Evolutionary conservation across 495 filamentous ascomycete genomes (phyloP), one percentile per base, ranked within the genome.

Genomic region (Cairneyella variabilis): DNA sequence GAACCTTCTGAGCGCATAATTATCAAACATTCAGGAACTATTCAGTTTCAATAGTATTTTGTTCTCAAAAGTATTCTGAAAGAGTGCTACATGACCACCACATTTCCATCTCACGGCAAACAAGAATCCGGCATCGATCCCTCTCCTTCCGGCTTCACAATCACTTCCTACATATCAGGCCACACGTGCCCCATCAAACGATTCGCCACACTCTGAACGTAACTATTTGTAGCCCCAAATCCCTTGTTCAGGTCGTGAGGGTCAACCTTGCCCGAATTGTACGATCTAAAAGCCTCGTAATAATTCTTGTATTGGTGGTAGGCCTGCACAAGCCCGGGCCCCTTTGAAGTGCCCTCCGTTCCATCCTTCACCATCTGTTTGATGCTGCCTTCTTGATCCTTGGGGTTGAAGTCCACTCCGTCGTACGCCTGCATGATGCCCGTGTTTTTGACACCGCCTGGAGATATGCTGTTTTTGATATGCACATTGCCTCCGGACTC

Each of bases 121-220:
- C n/a, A n/a, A n/a, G n/a, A n/a, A n/a, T n/a, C n/a, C n/a, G n/a
- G n/a, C n/a, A n/a, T n/a, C n/a, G n/a, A n/a, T n/a, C n/a, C n/a
- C n/a, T n/a, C n/a, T n/a, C n/a, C n/a, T n/a, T n/a, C n/a, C n/a
- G n/a, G n/a, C n/a, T n/a, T n/a, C n/a, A n/a, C n/a, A n/a, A n/a
- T n/a, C n/a, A n/a, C n/a, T n/a, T n/a, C n/a, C n/a, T n/a, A n/a
- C n/a, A n/a, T n/a, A n/a, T n/a, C n/a, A n/a, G n/a, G n/a, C n/a
- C n/a, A n/a, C n/a, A n/a, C n/a, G n/a, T n/a, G n/a, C n/a, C n/a
- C n/a, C n/a, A n/a, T n/a, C 50, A 71, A 47, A 16, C 70, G 54
- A 53, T 71, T 71, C 17, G 69, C 69, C 37, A 72, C 55, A 43
- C 72, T 70, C 21, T 54, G 61, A 44, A 71, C 69, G 30, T 72